Base-by-base conservation (phyloP, 192 early-diverging fungal genomes). In the Linnemannia schmuckeri region DNA sequence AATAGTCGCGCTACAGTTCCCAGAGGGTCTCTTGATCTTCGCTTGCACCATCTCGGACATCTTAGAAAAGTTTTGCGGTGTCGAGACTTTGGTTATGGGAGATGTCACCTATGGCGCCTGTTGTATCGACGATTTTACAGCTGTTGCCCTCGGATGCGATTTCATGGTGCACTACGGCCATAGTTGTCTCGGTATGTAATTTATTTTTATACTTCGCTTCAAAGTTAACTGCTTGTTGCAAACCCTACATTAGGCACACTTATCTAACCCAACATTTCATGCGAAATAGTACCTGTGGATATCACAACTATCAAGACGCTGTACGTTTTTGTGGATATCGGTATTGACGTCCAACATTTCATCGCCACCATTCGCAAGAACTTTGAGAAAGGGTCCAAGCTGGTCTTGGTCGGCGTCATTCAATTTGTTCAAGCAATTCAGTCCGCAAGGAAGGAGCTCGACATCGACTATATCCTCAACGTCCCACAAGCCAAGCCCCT, bases 91-190 rank as follows among this genome's bases (percentile, higher is more conserved):
- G 18, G 94, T 99, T 40, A 98, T 99, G 97, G 98, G 97, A 41
- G 99, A 99, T 86, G 99, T 99, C 0, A 99, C 99, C 0, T 99
- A 99, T 81, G 99, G 99, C 27, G 99, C 99, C 9, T 99, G 99
- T 85, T 99, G 99, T 87, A 93, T 99, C 18, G 99, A 99, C 88
- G 99, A 99, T 83, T 99, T 95, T 82, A 97, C 98, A 1, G 98
- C 99, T 0, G 91, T 91, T 42, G 96, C 95, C 2, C 91, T 99
- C 9, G 97, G 95, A 13, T 99, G 99, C 89, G 98, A 99, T 88
- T 99, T 98, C 85, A 92, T 99, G 92, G 93, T 99, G 33, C 99
- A 99, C 88, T 99, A 99, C 80, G 99, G 97, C 0, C 99, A 99
- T 85, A 96, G 95, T 79, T 99, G 99, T 87, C 90, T 99, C 52